Evolutionary conservation across 2,329 filamentous ascomycete genomes (phyloP), one percentile per base, ranked within the genome.

Genomic region (Cordyceps javanica): DNA sequence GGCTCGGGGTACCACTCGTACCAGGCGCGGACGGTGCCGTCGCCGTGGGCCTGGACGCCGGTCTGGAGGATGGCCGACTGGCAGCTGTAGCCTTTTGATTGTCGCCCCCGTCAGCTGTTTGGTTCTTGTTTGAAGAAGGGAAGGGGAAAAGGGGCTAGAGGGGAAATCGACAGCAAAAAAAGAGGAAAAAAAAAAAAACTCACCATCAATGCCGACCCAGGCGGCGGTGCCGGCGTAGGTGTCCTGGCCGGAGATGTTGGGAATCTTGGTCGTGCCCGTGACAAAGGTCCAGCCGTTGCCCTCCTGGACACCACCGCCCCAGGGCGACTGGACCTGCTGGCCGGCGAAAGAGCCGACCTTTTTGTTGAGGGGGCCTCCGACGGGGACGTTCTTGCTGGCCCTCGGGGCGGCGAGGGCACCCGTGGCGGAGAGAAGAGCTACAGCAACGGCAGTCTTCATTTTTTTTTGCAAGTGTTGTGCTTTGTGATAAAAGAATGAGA

Each of bases 181-280:
- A 8, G 8, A n/a, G 19, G 13, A 38, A 16, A 5, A 5, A 38
- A 38, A 38, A n/a, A 10, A 34, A 21, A 19, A 21, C 41, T 5
- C 14, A 42, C 74, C 74, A 48, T 76, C 74, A 55, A 76, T 76
- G 21, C 73, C 74, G 11, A 76, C 73, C 74, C 73, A 75, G 14
- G 73, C 73, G 9, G 73, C 54, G 61, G 46, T 36, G 2, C 53
- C 46, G 36, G 55, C 42, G 53, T 55, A 32, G 23, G 11, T 26
- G 41, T 25, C 5, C 25, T 55, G 53, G 23, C 53, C 53, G 7
- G 23, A 23, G 53, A 55, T 36, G 30, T 21, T 30, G 13, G 53
- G 53, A 46, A 55, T 46, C 53, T 39, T 48, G 53, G 53, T 48
- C 19, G 53, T 55, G 25, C 53, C 53, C 6, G 53, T 38, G 53